These are phyloP conservation scores for Apiospora phragmitis DNA, from an alignment of 2,329 filamentous ascomycete species.

Conservation along the genomic window DNA sequence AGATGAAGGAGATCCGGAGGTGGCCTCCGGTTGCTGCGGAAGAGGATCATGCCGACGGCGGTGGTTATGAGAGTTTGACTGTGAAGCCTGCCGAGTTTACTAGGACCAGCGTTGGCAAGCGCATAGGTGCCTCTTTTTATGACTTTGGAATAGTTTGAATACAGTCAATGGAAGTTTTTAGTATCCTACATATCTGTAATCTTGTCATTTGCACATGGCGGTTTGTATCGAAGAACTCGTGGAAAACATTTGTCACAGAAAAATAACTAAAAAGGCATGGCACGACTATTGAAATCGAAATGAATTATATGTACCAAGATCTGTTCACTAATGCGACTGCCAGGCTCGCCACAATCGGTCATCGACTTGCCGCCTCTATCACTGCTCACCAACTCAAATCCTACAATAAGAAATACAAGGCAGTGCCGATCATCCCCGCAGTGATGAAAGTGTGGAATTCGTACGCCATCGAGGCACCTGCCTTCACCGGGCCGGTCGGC, in stretches of 20 bases:
- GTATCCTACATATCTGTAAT: too few species aligned
- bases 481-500: not conserved
- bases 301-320: not conserved
- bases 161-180: not conserved
- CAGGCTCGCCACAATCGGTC: not conserved
- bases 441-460: not conserved
- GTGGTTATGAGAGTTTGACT: not conserved
- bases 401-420: not conserved
- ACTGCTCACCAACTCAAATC: not conserved
- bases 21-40: not conserved
- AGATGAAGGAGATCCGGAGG: constrained; percentile 1
- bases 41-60: not conserved
- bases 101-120: not conserved
- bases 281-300: not conserved
- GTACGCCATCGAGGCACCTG: not conserved
- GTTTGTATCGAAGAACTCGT: not conserved
- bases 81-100: not conserved
- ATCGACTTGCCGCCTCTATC: not conserved
- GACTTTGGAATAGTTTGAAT: not conserved
- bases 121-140: not conserved
- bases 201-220: too few species aligned
- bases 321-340: not conserved
- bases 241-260: not conserved
- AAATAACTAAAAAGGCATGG: not conserved
- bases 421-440: not conserved